A percentile compares a stretch with the other conserved stretches of the same genome.
Evolutionary conservation across 2,329 filamentous ascomycete species (phyloP).

Genomic region (Rhynchosporium agropyri): DNA sequence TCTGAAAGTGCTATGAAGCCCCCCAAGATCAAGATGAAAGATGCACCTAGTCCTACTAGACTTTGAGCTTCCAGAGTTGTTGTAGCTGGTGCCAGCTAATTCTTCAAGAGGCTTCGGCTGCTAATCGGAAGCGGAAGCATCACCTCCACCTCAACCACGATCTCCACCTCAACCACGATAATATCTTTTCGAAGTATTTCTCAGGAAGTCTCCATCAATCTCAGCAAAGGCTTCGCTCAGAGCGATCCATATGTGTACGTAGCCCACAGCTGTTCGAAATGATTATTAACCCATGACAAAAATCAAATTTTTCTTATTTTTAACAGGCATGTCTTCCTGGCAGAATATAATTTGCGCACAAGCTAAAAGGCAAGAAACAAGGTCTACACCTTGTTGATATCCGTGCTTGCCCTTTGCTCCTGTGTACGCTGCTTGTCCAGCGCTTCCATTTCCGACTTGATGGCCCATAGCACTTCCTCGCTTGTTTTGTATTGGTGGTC

Average conservation of each 20-base stretch:
- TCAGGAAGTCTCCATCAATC: conserved; percentile 23
- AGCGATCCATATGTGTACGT: conserved; percentile 26
- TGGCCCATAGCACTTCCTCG: conserved; percentile 18
- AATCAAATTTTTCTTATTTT: conserved; percentile 21
- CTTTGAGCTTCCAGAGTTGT: no score
- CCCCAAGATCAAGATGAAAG: no score
- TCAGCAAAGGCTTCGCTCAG: conserved; percentile 25
- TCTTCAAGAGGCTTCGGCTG: neutral
- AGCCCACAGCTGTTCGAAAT: conserved; percentile 6
- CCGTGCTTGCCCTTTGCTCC: conserved; percentile 15
- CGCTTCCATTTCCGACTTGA: conserved; percentile 19
- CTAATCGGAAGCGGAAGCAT: conserved; percentile 19
- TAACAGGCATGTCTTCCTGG: conserved; percentile 23
- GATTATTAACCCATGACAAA: neutral
- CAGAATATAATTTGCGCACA: conserved; percentile 23
- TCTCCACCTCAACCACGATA: conserved; percentile 10
- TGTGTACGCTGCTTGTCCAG: neutral
- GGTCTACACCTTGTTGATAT: conserved; percentile 18
- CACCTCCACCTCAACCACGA: conserved; percentile 17
- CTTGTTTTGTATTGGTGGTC: conserved; percentile 20
- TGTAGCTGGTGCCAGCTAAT: no score
- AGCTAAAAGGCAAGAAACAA: conserved; percentile 20
- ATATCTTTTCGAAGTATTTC: conserved; percentile 19
- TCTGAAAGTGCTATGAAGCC: no score
- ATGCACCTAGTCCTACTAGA: conserved; percentile 5